Conservation (phyloP, 1,284 basidiomycete species). For the Coniophora puteana region DNA sequence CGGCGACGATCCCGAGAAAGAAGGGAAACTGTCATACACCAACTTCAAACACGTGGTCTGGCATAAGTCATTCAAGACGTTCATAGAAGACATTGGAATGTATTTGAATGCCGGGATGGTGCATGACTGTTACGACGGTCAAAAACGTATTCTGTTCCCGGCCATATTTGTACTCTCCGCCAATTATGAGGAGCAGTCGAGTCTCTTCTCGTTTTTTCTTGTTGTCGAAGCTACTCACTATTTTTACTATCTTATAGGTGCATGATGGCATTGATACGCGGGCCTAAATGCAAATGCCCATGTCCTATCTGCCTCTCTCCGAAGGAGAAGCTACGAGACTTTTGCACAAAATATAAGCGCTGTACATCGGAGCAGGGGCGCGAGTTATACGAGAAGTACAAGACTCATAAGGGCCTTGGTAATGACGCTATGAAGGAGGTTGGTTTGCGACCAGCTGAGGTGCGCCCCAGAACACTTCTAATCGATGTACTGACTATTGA, state of each 20-base stretch:
- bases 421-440: conserved; percentile 2
- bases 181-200: conserved; percentile 27
- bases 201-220: no score
- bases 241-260: no score
- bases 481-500: no score
- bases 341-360: not conserved
- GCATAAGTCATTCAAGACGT: conserved; percentile 22
- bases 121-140: conserved; percentile 17
- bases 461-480: no score
- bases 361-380: not conserved
- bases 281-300: not conserved
- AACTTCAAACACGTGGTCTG: conserved; percentile 26
- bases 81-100: conserved; percentile 14
- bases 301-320: conserved; percentile 8
- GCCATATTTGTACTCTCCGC: conserved; percentile 26
- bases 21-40: conserved; percentile 13
- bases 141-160: conserved; percentile 18
- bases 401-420: no score
- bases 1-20: conserved; percentile 10
- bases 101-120: conserved; percentile 17
- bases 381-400: no score
- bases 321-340: not conserved
- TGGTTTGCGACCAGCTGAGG: not conserved
- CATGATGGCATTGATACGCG: conserved; percentile 6
- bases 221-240: no score